These are phyloP conservation scores for Macroventuria anomochaeta DNA, from an alignment of 2,329 filamentous ascomycete genomes.

Conservation along the genomic window DNA sequence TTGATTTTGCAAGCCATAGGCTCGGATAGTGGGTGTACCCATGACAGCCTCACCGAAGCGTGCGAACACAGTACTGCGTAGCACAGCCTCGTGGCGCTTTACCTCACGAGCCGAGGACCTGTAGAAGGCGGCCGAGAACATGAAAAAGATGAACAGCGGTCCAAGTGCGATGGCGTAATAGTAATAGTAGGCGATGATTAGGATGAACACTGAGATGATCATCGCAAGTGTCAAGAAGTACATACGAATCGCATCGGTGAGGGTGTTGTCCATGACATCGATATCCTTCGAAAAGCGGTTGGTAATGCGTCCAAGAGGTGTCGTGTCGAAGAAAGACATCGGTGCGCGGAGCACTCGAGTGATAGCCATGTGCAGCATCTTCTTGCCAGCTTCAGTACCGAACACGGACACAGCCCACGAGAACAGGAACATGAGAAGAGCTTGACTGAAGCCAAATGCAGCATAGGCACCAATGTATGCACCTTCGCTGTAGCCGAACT, in stretches of 20 bases:
- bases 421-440: slow-evolving; percentile 71
- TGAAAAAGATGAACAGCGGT: slow-evolving; percentile 76
- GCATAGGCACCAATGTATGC: slow-evolving; percentile 70
- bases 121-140: slow-evolving; percentile 87
- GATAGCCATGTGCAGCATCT: slow-evolving; percentile 82
- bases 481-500: slow-evolving; percentile 71
- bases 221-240: slow-evolving; percentile 80
- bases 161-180: slow-evolving; percentile 78
- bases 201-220: slow-evolving; percentile 71
- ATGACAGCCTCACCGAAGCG: slow-evolving; percentile 89
- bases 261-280: slow-evolving; percentile 93
- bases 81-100: slow-evolving; percentile 89
- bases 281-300: slow-evolving; percentile 97
- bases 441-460: slow-evolving; percentile 32
- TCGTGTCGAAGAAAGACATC: slow-evolving; percentile 96
- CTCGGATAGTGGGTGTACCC: slow-evolving; percentile 83
- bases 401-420: slow-evolving; percentile 78
- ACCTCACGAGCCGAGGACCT: slow-evolving; percentile 89
- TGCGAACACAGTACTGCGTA: slow-evolving; percentile 87
- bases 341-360: slow-evolving; percentile 72
- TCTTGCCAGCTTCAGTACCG: slow-evolving; percentile 81
- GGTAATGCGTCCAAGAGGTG: slow-evolving; percentile 90
- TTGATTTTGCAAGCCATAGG: slow-evolving; percentile 80
- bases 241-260: slow-evolving; percentile 90
- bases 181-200: slow-evolving; percentile 95